These are phyloP conservation scores for Scheffersomyces titani DNA, from an alignment of 1,139 yeast species.

Conservation along the genomic window DNA sequence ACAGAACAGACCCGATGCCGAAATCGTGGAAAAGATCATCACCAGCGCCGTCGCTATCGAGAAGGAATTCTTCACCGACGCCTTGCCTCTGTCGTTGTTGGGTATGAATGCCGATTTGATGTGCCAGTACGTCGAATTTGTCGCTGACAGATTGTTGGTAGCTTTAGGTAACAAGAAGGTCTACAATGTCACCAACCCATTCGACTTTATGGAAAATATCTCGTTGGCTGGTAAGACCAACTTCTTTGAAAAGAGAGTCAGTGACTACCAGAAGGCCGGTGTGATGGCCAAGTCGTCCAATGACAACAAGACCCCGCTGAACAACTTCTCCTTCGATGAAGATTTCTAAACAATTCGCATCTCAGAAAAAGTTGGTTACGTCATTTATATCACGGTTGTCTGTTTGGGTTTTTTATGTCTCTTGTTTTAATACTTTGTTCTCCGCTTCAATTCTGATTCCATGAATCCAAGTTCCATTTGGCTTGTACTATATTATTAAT, in stretches of 20 bases:
- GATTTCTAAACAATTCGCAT: conserved; percentile 34
- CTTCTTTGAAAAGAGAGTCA: conserved; percentile 98
- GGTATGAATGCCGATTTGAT: conserved; percentile 92
- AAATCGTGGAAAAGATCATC: conserved; percentile 79
- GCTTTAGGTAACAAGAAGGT: conserved; percentile 88
- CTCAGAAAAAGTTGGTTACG: neutral
- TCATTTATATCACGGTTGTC: neutral
- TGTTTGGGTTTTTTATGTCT: neutral
- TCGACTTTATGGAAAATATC: conserved; percentile 98
- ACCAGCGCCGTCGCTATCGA: conserved; percentile 95
- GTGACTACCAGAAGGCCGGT: conserved; percentile 99
- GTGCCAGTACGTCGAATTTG: conserved; percentile 97
- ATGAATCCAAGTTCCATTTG: neutral
- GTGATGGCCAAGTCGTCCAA: conserved; percentile 66
- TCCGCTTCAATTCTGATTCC: neutral
- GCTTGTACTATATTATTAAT: neutral
- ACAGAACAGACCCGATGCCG: conserved; percentile 79
- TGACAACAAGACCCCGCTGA: conserved; percentile 30
- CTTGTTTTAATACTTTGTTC: neutral
- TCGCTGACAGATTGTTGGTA: conserved; percentile 90
- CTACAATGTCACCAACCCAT: conserved; percentile 89
- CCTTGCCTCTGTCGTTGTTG: conserved; percentile 84
- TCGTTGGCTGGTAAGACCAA: conserved; percentile 98
- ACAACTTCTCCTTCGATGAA: conserved; percentile 48
- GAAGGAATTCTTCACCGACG: conserved; percentile 91